Evolutionary conservation across 2,329 filamentous ascomycete genomes (phyloP).

Genomic region (Shiraia sp.): DNA sequence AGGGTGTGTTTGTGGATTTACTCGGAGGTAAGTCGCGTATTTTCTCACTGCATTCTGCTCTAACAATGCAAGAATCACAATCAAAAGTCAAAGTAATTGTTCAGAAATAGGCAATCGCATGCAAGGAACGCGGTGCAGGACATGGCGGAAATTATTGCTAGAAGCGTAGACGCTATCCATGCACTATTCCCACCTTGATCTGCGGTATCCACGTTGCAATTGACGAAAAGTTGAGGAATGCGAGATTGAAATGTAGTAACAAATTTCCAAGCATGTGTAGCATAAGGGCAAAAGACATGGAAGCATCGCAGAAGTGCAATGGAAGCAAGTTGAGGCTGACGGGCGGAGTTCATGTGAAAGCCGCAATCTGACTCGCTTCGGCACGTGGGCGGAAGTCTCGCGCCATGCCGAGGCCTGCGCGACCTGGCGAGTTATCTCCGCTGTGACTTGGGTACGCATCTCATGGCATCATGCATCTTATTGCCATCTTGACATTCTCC

Average conservation of each 20-base stretch:
- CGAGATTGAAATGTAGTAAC: too few relatives aligned
- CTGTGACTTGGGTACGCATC: conserved; percentile 13
- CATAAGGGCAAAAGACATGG: too few relatives aligned
- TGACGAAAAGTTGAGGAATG: too few relatives aligned
- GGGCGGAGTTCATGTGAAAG: conserved; percentile 9
- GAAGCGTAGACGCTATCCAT: too few relatives aligned
- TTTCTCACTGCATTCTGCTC: not conserved
- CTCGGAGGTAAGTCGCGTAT: conserved; percentile 14
- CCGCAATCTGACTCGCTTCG: conserved; percentile 7
- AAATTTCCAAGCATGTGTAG: too few relatives aligned
- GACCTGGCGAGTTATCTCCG: conserved; percentile 2
- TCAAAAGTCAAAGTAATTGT: conserved; percentile 12
- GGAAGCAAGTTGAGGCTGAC: too few relatives aligned
- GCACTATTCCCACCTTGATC: too few relatives aligned
- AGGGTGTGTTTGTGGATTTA: conserved; percentile 20
- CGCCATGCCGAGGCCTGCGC: conserved; percentile 6
- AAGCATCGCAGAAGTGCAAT: too few relatives aligned
- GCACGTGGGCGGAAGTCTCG: not conserved
- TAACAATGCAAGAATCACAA: conserved; percentile 6
- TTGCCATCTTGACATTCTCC: not conserved
- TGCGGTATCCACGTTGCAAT: too few relatives aligned
- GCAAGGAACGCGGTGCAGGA: too few relatives aligned
- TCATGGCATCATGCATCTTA: conserved; percentile 19
- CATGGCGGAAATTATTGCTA: too few relatives aligned
- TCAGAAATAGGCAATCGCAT: too few relatives aligned